Evolutionary conservation across 2,329 filamentous ascomycete genomes (phyloP).

Genomic region (Simplicillium aogashimaense): DNA sequence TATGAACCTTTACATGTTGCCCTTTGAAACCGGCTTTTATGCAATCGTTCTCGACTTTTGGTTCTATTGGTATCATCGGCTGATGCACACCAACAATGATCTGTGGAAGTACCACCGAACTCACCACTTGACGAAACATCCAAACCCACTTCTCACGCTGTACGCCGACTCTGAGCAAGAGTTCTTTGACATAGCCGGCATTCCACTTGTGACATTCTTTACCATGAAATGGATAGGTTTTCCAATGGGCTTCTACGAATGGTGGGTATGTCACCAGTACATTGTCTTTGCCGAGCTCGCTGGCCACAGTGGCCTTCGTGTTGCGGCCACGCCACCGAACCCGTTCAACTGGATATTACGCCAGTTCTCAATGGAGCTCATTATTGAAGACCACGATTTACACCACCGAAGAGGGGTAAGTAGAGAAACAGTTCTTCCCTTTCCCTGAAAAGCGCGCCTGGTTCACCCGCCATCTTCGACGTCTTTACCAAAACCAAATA

Average conservation of each 20-base stretch:
- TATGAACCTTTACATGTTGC: slow-evolving; percentile 21
- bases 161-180: slow-evolving; percentile 21
- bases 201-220: slow-evolving; percentile 16
- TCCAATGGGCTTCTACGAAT: slow-evolving; percentile 30
- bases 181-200: slow-evolving; percentile 16
- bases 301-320: slow-evolving; percentile 22
- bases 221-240: slow-evolving; percentile 19
- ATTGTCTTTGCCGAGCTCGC: slow-evolving; percentile 23
- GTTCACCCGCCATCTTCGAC: too few species aligned
- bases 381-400: slow-evolving; percentile 28
- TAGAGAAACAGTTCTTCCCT: too few species aligned
- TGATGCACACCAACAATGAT: slow-evolving; percentile 25
- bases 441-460: too few species aligned
- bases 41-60: slow-evolving; percentile 29
- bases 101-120: slow-evolving; percentile 32
- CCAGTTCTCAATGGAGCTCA: slow-evolving; percentile 20
- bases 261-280: slow-evolving; percentile 29
- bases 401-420: slow-evolving; percentile 24
- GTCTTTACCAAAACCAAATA: too few species aligned
- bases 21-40: slow-evolving; percentile 25
- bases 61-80: slow-evolving; percentile 26
- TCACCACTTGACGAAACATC: slow-evolving; percentile 31
- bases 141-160: slow-evolving; percentile 16
- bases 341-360: slow-evolving; percentile 21
- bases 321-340: slow-evolving; percentile 20